These are phyloP conservation scores for Verticillium klebahnii DNA, from an alignment of 2,329 filamentous ascomycete genomes.

Conservation along the genomic window DNA sequence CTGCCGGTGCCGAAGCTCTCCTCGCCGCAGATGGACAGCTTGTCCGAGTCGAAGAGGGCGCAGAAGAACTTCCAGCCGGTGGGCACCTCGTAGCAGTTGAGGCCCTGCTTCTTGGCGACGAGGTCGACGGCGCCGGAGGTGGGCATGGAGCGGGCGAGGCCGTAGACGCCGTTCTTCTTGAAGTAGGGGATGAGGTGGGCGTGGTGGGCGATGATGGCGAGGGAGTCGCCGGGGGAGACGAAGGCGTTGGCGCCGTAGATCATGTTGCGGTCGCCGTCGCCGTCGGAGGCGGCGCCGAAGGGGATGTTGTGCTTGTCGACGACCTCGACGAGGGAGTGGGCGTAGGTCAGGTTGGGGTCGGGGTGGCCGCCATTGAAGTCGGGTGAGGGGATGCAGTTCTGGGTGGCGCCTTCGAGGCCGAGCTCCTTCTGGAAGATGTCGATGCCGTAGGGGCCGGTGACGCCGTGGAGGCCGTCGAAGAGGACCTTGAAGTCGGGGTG, in stretches of 20 bases:
- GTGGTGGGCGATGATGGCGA: conserved; percentile 97
- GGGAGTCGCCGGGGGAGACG: conserved; percentile 92
- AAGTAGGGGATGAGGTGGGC: conserved; percentile 97
- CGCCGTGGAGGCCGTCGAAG: conserved; percentile 90
- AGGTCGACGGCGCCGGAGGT: conserved; percentile 94
- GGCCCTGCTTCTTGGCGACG: conserved; percentile 88
- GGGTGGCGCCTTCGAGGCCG: conserved; percentile 70
- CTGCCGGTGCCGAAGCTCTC: conserved; percentile 97
- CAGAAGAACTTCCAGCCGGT: conserved; percentile 99
- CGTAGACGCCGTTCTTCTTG: conserved; percentile 93
- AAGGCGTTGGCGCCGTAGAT: conserved; percentile 97
- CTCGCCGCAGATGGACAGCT: conserved; percentile 97
- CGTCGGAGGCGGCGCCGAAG: conserved; percentile 94
- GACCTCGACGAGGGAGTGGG: conserved; percentile 86
- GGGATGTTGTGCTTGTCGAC: conserved; percentile 90
- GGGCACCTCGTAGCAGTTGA: conserved; percentile 92
- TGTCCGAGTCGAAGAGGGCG: conserved; percentile 87
- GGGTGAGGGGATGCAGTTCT: conserved; percentile 88
- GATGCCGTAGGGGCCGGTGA: conserved; percentile 91
- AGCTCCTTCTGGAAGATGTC: conserved; percentile 95
- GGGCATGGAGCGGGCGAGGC: conserved; percentile 94
- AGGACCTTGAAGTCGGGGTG: conserved; percentile 94
- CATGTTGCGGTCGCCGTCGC: conserved; percentile 99
- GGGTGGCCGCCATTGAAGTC: conserved; percentile 98
- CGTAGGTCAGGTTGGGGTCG: conserved; percentile 96